phyloP scores from a whole-genome alignment of 2,329 filamentous ascomycete genomes.

The Alternaria panax region DNA sequence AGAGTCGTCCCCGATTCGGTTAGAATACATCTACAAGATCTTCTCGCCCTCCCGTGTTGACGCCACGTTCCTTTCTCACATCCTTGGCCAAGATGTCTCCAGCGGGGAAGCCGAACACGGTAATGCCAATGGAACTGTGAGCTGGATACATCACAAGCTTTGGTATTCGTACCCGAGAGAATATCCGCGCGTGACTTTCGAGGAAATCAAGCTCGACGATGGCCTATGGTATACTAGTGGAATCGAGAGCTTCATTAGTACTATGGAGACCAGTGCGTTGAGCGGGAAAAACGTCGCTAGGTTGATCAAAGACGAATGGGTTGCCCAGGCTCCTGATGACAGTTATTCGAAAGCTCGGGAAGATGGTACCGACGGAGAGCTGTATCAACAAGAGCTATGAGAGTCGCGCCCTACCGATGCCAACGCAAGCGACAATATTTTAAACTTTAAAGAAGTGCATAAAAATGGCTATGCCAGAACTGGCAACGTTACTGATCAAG shows the following conservation, averaged over 20 bases:
- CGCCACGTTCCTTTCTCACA: slow-evolving; percentile 55
- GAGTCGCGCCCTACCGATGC: background rate
- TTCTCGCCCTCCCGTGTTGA: slow-evolving; percentile 65
- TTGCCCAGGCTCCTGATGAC: background rate
- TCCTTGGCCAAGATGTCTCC: slow-evolving; percentile 55
- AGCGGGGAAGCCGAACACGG: slow-evolving; percentile 38
- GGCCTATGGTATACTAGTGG: slow-evolving; percentile 72
- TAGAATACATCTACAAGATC: slow-evolving; percentile 71
- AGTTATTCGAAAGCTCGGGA: background rate
- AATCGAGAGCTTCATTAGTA: slow-evolving; percentile 94
- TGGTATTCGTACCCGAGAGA: slow-evolving; percentile 89
- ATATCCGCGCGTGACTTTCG: slow-evolving; percentile 85
- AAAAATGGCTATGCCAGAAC: background rate
- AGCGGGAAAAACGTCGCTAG: slow-evolving; percentile 87
- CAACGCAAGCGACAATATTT: background rate
- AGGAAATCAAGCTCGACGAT: slow-evolving; percentile 72
- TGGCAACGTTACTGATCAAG: background rate
- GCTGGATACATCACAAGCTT: slow-evolving; percentile 57
- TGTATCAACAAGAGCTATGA: slow-evolving; percentile 5
- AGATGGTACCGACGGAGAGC: background rate
- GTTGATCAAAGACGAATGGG: slow-evolving; percentile 70
- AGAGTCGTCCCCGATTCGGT: slow-evolving; percentile 29
- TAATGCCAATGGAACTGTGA: slow-evolving; percentile 42
- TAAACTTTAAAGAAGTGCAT: background rate
- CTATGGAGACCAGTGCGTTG: slow-evolving; percentile 94